phyloP scores from a whole-genome alignment of 1,139 yeast species.

The Magnusiomyces tetraspermus region DNA sequence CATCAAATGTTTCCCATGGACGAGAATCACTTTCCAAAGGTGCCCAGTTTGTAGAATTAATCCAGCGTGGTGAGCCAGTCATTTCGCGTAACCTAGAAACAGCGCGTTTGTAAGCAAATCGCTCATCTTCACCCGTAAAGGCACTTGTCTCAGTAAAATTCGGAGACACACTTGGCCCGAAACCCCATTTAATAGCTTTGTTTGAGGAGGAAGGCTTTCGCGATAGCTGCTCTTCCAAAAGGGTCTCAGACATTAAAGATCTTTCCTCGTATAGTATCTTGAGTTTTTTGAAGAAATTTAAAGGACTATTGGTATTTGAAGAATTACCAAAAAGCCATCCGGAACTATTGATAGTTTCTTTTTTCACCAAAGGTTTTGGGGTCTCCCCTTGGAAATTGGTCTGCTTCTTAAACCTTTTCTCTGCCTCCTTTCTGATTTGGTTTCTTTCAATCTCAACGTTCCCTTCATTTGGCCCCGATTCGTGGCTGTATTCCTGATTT shows the following conservation, averaged over 20 bases:
- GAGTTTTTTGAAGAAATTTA: too few relatives aligned
- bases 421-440: constrained; percentile 11
- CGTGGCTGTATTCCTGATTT: constrained; percentile 17
- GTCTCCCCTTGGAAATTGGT: too few relatives aligned
- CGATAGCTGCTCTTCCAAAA: too few relatives aligned
- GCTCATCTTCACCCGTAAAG: constrained; percentile 71
- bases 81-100: constrained; percentile 60
- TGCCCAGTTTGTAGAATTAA: constrained; percentile 41
- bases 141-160: constrained; percentile 45
- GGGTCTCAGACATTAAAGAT: too few relatives aligned
- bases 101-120: constrained; percentile 65
- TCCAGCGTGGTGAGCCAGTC: constrained; percentile 51
- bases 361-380: not conserved
- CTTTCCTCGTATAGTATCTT: too few relatives aligned
- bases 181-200: not conserved
- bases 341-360: too few relatives aligned
- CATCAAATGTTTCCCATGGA: constrained; percentile 45
- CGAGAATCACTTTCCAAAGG: constrained; percentile 47
- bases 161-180: constrained; percentile 3
- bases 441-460: constrained; percentile 2
- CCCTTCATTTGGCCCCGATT: constrained; percentile 9
- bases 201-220: constrained; percentile 9
- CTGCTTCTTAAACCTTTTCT: not conserved
- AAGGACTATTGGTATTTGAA: too few relatives aligned
- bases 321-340: too few relatives aligned